A percentile compares a stretch with the other conserved stretches of the same genome.
Evolutionary conservation across 192 early-diverging fungal species (phyloP).

Genomic region (Podila minutissima): DNA sequence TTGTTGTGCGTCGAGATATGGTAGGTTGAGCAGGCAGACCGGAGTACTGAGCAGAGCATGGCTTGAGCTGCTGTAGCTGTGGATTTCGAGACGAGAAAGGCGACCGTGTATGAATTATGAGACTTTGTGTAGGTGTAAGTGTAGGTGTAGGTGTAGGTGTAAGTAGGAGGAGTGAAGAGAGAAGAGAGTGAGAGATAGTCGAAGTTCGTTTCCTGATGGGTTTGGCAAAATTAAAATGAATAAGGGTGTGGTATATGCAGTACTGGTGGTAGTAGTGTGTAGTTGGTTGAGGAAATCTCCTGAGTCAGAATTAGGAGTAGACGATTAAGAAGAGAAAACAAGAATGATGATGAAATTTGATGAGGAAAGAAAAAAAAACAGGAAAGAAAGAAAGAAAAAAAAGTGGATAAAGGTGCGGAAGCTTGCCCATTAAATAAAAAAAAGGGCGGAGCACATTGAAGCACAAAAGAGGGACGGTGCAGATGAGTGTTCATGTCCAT

Average conservation of each 20-base stretch:
- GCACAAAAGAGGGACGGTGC: background rate
- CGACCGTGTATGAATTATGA: background rate
- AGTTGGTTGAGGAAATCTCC: too few species aligned
- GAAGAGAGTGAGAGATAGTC: background rate
- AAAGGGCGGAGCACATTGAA: background rate
- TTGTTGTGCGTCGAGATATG: constrained; percentile 3
- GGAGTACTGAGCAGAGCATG: constrained; percentile 26
- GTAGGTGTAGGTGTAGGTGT: background rate
- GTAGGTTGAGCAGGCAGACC: constrained; percentile 17
- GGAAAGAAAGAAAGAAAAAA: background rate
- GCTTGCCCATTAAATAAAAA: background rate
- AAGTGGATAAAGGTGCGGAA: background rate
- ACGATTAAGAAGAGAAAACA: background rate
- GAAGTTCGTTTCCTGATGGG: too few species aligned
- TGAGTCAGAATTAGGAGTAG: background rate
- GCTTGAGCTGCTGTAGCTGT: constrained; percentile 2
- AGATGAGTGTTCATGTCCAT: background rate
- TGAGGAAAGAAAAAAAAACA: background rate
- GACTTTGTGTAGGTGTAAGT: background rate
- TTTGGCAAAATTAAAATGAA: background rate
- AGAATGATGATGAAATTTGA: background rate
- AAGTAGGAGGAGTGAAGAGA: background rate
- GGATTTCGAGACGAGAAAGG: constrained; percentile 1
- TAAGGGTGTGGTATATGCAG: background rate
- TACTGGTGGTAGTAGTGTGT: background rate